These are phyloP conservation scores for Diutina sp. DNA, from an alignment of 1,139 yeast species.

Conservation along the genomic window DNA sequence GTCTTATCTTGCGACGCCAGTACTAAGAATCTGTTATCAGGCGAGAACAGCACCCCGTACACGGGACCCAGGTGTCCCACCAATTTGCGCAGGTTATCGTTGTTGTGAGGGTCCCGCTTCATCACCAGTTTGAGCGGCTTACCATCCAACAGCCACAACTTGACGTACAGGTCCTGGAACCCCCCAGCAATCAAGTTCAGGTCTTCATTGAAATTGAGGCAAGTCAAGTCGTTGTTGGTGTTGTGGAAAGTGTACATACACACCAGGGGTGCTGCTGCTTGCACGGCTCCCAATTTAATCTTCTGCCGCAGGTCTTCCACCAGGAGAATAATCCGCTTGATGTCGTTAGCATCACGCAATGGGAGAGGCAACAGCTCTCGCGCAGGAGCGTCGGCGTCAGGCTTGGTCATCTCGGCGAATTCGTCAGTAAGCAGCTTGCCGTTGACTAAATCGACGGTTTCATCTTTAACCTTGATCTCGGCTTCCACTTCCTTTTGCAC, in stretches of 20 bases:
- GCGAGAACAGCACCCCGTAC: constrained; percentile 80
- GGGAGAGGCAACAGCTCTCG: constrained; percentile 77
- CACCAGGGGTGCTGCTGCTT: constrained; percentile 82
- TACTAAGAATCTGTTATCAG: constrained; percentile 72
- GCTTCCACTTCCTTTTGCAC: constrained; percentile 75
- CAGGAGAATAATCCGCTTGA: constrained; percentile 62
- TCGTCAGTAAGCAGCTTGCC: constrained; percentile 32
- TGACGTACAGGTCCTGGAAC: constrained; percentile 81
- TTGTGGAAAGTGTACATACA: constrained; percentile 98
- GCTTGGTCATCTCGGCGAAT: constrained; percentile 34
- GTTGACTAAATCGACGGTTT: constrained; percentile 23
- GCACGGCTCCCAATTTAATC: constrained; percentile 46
- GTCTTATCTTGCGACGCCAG: constrained; percentile 89
- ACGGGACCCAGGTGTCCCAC: constrained; percentile 95
- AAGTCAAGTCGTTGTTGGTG: constrained; percentile 77
- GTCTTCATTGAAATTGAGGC: constrained; percentile 77
- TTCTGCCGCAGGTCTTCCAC: constrained; percentile 76
- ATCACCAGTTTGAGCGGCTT: constrained; percentile 60
- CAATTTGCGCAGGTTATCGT: constrained; percentile 43
- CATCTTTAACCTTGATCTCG: constrained; percentile 70
- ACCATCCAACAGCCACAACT: constrained; percentile 89
- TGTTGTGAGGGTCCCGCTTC: constrained; percentile 45
- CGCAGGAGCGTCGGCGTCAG: constrained; percentile 54
- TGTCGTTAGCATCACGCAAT: constrained; percentile 63
- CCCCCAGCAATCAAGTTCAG: constrained; percentile 87